phyloP scores from a whole-genome alignment of 345 rosid genomes.

The Salix suchowensis region DNA sequence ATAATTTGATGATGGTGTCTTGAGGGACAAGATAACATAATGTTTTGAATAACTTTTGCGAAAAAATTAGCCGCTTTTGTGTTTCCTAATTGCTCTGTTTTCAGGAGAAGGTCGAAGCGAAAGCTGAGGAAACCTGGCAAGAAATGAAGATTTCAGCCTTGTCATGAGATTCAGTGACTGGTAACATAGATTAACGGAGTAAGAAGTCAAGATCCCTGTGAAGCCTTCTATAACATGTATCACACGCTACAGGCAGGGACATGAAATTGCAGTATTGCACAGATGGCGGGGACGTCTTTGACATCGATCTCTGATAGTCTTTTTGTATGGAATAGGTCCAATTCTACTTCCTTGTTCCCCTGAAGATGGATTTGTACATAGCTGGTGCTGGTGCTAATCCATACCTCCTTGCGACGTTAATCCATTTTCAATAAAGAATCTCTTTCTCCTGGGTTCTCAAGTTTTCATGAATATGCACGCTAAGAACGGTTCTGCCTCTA shows the following conservation, averaged over 20 bases:
- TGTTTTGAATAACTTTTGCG: neutral
- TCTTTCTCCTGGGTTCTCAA: no score
- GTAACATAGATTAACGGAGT: neutral
- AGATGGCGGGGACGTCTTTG: no score
- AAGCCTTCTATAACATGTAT: neutral
- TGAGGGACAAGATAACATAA: neutral
- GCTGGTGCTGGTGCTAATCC: no score
- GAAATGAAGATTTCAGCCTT: slow-evolving; percentile 13
- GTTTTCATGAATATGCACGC: no score
- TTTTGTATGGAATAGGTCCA: no score
- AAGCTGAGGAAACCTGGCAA: slow-evolving; percentile 32
- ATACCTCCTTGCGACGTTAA: no score
- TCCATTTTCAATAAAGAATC: no score
- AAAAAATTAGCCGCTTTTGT: neutral
- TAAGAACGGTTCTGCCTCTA: no score
- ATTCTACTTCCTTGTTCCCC: no score
- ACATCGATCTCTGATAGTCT: no score
- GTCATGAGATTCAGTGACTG: neutral
- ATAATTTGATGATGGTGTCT: neutral
- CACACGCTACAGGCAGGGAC: neutral
- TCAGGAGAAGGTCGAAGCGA: slow-evolving; percentile 32
- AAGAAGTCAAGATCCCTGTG: neutral
- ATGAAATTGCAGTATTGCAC: no score
- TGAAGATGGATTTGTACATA: no score
- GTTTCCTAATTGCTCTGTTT: neutral